Conservation (phyloP, 805 yeast species). For the Yarrowia osloensis region DNA sequence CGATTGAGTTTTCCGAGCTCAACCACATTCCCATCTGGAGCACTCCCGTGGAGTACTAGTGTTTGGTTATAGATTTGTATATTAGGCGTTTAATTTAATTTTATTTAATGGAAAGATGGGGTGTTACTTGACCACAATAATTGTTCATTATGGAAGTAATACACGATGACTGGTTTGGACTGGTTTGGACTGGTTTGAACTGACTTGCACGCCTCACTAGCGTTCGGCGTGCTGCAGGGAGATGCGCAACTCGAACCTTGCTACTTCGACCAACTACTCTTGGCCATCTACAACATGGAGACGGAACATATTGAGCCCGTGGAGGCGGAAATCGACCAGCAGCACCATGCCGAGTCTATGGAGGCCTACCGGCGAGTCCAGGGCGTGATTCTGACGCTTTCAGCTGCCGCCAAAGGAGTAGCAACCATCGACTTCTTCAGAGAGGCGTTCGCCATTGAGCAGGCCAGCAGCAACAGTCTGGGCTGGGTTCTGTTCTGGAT, state of each 20-base stretch:
- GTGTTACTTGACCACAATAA: no score
- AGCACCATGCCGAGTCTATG: neutral
- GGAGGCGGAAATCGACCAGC: neutral
- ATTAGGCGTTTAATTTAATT: slow-evolving; percentile 27
- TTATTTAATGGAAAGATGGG: neutral
- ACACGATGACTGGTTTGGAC: no score
- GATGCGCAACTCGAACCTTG: neutral
- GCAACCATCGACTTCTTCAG: neutral
- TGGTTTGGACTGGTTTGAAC: no score
- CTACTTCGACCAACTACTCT: no score
- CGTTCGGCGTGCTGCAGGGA: neutral
- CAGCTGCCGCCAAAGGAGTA: neutral
- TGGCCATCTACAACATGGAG: neutral
- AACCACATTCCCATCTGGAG: slow-evolving; percentile 36
- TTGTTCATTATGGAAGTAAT: no score
- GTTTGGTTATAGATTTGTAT: slow-evolving; percentile 9
- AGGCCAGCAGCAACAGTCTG: neutral
- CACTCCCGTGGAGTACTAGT: slow-evolving; percentile 34
- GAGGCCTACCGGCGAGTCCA: neutral
- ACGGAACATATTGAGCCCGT: neutral
- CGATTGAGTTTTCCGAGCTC: slow-evolving; percentile 45
- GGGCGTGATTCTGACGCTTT: neutral
- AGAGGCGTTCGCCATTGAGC: neutral
- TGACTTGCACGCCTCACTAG: neutral
- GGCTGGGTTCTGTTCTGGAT: neutral